Percentiles rank a stretch among this genome's conserved stretches.
phyloP scores from a whole-genome alignment of 352 stramenopile species.

The Globisporangium paddicum region DNA sequence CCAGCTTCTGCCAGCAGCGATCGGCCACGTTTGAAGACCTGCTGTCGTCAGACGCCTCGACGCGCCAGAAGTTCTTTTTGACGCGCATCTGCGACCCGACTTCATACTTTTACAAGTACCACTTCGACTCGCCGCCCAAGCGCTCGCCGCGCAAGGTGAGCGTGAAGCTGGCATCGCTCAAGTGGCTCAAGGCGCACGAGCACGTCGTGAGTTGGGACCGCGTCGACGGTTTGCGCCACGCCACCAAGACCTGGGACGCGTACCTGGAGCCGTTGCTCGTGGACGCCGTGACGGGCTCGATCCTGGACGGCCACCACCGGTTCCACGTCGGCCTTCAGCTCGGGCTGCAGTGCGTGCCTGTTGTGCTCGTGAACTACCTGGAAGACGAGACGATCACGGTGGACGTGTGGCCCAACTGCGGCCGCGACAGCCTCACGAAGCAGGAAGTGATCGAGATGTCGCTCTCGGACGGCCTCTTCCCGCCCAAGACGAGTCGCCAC shows the following conservation, averaged over 20 bases:
- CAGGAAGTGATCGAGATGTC: constrained; percentile 81
- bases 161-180: constrained; percentile 53
- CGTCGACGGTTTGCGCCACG: constrained; percentile 72
- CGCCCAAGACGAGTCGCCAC: constrained; percentile 84
- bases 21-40: constrained; percentile 76
- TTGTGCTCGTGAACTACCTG: constrained; percentile 83
- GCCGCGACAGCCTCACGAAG: constrained; percentile 77
- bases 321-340: constrained; percentile 79
- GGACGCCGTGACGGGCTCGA: constrained; percentile 63
- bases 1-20: constrained; percentile 75
- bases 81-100: constrained; percentile 84
- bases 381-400: constrained; percentile 80
- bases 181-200: constrained; percentile 82
- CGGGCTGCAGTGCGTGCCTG: constrained; percentile 56
- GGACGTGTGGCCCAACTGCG: constrained; percentile 83
- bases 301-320: constrained; percentile 81
- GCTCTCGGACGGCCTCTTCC: constrained; percentile 78
- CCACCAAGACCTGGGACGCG: constrained; percentile 71
- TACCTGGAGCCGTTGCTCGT: constrained; percentile 85
- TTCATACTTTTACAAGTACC: constrained; percentile 90
- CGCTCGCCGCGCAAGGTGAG: constrained; percentile 57
- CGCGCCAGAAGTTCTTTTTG: constrained; percentile 76
- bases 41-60: constrained; percentile 51
- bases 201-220: constrained; percentile 83
- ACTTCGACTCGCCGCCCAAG: constrained; percentile 64